These are phyloP conservation scores for Microascus cirrosus DNA, from an alignment of 2,329 filamentous ascomycete genomes.

Conservation along the genomic window DNA sequence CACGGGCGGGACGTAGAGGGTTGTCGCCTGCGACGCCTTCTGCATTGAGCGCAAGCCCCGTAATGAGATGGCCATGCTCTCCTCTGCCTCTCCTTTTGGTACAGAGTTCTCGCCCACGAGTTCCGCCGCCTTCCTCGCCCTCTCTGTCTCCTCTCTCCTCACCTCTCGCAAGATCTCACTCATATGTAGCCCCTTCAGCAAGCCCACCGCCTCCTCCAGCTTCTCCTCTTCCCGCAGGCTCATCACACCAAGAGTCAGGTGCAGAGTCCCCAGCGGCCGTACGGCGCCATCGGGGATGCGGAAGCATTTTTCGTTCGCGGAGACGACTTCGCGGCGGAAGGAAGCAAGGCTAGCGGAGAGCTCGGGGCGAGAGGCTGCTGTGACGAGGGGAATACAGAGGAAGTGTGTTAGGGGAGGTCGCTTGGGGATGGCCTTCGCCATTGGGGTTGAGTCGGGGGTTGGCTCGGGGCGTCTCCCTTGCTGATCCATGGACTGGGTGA, in stretches of 20 bases:
- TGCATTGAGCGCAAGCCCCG: conserved; percentile 53
- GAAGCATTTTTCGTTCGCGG: conserved; percentile 33
- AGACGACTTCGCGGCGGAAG: conserved; percentile 50
- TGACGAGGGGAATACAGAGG: conserved; percentile 63
- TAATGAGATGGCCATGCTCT: conserved; percentile 31
- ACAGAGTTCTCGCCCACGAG: not conserved
- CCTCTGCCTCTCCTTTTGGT: conserved; percentile 8
- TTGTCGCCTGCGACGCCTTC: conserved; percentile 38
- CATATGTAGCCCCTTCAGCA: conserved; percentile 25
- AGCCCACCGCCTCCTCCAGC: conserved; percentile 26
- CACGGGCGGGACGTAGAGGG: conserved; percentile 53
- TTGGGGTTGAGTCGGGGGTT: not conserved
- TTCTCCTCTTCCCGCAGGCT: conserved; percentile 45
- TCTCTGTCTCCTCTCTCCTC: conserved; percentile 3
- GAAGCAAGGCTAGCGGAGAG: conserved; percentile 49
- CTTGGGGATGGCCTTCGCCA: not conserved
- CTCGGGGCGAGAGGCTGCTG: conserved; percentile 46
- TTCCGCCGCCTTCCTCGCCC: conserved; percentile 5
- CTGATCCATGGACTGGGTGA: not conserved
- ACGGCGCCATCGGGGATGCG: conserved; percentile 50
- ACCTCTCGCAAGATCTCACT: conserved; percentile 24
- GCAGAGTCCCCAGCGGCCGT: conserved; percentile 67
- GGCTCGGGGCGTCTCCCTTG: not conserved
- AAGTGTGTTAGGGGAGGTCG: conserved; percentile 55
- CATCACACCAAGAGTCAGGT: conserved; percentile 84